These are phyloP conservation scores for Ogataea polymorpha DNA, from an alignment of 805 yeast genomes.

Conservation along the genomic window DNA sequence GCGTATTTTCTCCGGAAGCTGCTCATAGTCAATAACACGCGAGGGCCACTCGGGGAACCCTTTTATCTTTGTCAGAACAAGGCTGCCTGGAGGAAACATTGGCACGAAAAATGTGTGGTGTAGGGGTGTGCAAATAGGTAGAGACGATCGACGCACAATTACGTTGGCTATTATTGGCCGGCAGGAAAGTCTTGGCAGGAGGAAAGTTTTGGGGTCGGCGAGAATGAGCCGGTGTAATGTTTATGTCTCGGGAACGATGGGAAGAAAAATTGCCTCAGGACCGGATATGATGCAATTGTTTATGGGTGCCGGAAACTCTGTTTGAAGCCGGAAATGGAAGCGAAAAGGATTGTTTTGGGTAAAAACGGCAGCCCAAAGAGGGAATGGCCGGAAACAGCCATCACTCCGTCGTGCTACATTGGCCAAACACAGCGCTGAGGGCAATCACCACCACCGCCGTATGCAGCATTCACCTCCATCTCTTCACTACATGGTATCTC, in stretches of 20 bases:
- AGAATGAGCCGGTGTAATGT: slow-evolving; percentile 6
- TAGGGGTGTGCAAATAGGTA: neutral
- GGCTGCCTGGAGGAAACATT: slow-evolving; percentile 40
- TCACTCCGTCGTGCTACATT: neutral
- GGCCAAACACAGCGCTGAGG: neutral
- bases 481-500: neutral
- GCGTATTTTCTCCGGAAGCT: slow-evolving; percentile 56
- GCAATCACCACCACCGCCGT: too few relatives aligned
- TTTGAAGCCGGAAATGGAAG: neutral
- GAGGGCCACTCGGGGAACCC: slow-evolving; percentile 94
- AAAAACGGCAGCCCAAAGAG: neutral
- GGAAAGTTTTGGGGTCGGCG: slow-evolving; percentile 2
- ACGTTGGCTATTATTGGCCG: slow-evolving; percentile 1
- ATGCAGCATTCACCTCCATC: neutral
- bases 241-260: slow-evolving; percentile 12
- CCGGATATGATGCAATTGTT: slow-evolving; percentile 5
- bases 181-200: slow-evolving; percentile 5
- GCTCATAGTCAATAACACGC: slow-evolving; percentile 60
- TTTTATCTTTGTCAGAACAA: slow-evolving; percentile 76
- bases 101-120: slow-evolving; percentile 4
- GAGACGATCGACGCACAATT: slow-evolving; percentile 9
- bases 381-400: slow-evolving; percentile 2
- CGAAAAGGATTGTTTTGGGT: slow-evolving; percentile 1
- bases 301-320: neutral
- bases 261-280: slow-evolving; percentile 8